Evolutionary conservation across 768 basidiomycete species (phyloP), one percentile per base, ranked within the genome.

Genomic region (Boletus coccyginus): DNA sequence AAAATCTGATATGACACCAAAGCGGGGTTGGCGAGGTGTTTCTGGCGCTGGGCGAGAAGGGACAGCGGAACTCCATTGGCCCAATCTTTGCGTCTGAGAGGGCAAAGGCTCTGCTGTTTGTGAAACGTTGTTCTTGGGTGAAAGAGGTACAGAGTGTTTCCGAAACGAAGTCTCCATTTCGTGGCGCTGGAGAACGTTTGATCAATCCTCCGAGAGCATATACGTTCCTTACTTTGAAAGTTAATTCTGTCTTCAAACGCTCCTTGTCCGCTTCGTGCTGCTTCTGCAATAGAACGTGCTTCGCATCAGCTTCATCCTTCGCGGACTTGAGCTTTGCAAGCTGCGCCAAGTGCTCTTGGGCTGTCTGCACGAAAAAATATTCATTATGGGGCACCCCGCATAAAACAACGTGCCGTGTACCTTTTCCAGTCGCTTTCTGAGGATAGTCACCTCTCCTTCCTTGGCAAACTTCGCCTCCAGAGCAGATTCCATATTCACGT

Each of bases 191-290:
- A 52, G 38, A 46, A 57, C 50, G 58, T 50, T 42, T 40, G 32
- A 57, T 65, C 49, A 70, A 42, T 48, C 38, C 50, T 46, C 32
- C 49, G 24, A 52, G 24, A 19, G 61, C 38, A 50, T n/a, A 54
- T 12, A 54, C 12, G 17, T 8, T 60, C 45, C 76, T 50, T 71
- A 87, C 89, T 72, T 82, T 87, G 75, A 92, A 90, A 24, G 78
- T 75, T 43, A 82, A 80, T 55, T 88, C 82, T 1, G 88, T 88
- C 63, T 80, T 85, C 52, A 89, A 64, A 12, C 85, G 81, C 67
- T 90, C 89, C 59, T 85, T 77, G 62, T 90, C 87, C 54, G 80
- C 82, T 61, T 83, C 83, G 72, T 84, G 74, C 45, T 85, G 80
- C 64, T 82, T 85, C 56, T 86, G 83, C 48, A 84, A 63, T 52